These are phyloP conservation scores for Pichia sporocuriosa DNA, from an alignment of 805 yeast genomes.

Conservation along the genomic window DNA sequence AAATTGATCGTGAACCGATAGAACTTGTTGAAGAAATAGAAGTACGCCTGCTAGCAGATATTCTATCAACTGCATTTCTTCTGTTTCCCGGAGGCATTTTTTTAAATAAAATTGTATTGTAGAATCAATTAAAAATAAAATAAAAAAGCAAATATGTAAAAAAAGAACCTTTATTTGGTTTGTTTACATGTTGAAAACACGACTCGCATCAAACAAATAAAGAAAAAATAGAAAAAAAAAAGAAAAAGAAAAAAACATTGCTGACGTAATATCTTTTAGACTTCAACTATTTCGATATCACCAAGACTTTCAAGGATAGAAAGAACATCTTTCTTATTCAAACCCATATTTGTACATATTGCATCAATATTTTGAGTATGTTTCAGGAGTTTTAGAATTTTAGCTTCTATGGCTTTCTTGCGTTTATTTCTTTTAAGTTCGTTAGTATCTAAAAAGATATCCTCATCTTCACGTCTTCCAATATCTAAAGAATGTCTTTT, in stretches of 20 bases:
- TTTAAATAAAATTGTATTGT: too few species aligned
- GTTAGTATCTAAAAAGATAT: slow-evolving; percentile 2
- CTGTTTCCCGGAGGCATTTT: too few species aligned
- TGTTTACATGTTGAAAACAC: not conserved
- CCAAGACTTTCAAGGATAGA: slow-evolving; percentile 36
- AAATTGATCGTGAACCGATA: not conserved
- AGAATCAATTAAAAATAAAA: too few species aligned
- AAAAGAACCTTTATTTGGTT: too few species aligned
- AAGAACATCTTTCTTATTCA: slow-evolving; percentile 51
- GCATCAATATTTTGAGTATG: slow-evolving; percentile 53
- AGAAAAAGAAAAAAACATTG: too few species aligned
- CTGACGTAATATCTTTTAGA: not conserved
- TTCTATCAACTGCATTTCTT: not conserved
- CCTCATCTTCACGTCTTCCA: slow-evolving; percentile 7
- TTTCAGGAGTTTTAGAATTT: slow-evolving; percentile 40
- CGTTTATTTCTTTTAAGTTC: slow-evolving; percentile 18
- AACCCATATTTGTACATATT: slow-evolving; percentile 63
- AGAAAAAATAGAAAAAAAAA: too few species aligned
- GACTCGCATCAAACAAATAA: too few species aligned
- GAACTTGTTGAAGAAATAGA: not conserved
- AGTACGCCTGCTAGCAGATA: not conserved
- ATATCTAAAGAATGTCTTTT: not conserved
- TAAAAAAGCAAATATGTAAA: too few species aligned
- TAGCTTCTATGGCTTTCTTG: slow-evolving; percentile 27
- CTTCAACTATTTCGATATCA: slow-evolving; percentile 21